These are phyloP conservation scores for Camelina neglecta DNA, from an alignment of 345 rosid genomes.

Conservation along the genomic window DNA sequence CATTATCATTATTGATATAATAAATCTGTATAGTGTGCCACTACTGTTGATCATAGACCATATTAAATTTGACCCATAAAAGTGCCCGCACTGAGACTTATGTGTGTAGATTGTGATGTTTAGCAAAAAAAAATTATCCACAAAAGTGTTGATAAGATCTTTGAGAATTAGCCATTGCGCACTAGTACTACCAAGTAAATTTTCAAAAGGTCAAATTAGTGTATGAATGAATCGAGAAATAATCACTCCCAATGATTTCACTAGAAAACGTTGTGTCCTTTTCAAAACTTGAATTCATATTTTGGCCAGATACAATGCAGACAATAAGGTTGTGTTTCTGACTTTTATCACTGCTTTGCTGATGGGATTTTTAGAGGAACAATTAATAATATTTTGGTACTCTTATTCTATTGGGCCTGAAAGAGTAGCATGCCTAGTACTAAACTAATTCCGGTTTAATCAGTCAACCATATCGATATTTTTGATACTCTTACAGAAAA, in stretches of 20 bases:
- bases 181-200: not conserved
- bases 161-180: not conserved
- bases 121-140: not conserved
- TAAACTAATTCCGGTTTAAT: slow-evolving; percentile 17
- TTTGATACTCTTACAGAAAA: too few relatives aligned
- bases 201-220: not conserved
- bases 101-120: not conserved
- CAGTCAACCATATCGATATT: slow-evolving; percentile 12
- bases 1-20: slow-evolving; percentile 10
- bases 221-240: slow-evolving; percentile 6
- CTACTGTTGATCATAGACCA: slow-evolving; percentile 9
- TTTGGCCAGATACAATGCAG: not conserved
- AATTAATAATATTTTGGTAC: not conserved
- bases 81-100: slow-evolving; percentile 6
- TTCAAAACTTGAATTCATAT: not conserved
- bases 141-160: not conserved
- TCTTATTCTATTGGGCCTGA: slow-evolving; percentile 3
- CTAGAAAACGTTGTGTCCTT: not conserved
- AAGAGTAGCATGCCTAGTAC: not conserved
- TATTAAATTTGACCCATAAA: slow-evolving; percentile 15
- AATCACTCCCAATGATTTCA: not conserved
- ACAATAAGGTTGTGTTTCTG: not conserved
- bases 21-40: slow-evolving; percentile 36
- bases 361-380: slow-evolving; percentile 7
- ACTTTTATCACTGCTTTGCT: not conserved